A percentile compares a stretch with the other conserved stretches of the same genome.
Conservation (phyloP, 2,329 filamentous ascomycete genomes). For the Fusarium transvaalense region DNA sequence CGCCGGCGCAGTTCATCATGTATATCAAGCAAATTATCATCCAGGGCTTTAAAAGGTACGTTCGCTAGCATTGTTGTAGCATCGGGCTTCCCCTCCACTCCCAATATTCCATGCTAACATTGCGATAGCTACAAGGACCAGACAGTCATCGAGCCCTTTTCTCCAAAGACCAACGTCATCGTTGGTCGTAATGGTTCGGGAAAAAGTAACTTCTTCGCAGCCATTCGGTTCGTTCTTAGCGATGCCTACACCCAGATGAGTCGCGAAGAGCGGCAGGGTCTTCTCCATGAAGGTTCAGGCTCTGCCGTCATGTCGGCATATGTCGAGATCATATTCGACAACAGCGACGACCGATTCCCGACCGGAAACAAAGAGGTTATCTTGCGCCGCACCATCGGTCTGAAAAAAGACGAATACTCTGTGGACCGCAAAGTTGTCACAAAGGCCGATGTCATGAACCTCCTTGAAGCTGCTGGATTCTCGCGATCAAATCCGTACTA, state of each 20-base stretch:
- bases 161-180: slow-evolving; percentile 96
- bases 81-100: slow-evolving; percentile 12
- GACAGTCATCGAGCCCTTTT: slow-evolving; percentile 98
- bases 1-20: slow-evolving; percentile 70
- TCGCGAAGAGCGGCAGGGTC: slow-evolving; percentile 92
- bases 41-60: slow-evolving; percentile 98
- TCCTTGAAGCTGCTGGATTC: slow-evolving; percentile 95
- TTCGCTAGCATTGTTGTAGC: slow-evolving; percentile 18
- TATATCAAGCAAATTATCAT: slow-evolving; percentile 99
- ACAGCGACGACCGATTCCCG: slow-evolving; percentile 93
- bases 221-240: slow-evolving; percentile 97
- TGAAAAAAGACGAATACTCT: slow-evolving; percentile 99
- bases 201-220: slow-evolving; percentile 99
- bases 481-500: slow-evolving; percentile 98
- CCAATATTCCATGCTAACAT: slow-evolving; percentile 38
- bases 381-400: slow-evolving; percentile 91
- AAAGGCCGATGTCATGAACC: slow-evolving; percentile 92
- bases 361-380: slow-evolving; percentile 92
- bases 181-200: slow-evolving; percentile 99
- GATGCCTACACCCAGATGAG: slow-evolving; percentile 98
- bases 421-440: slow-evolving; percentile 97
- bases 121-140: slow-evolving; percentile 94
- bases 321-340: slow-evolving; percentile 99
- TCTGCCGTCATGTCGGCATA: slow-evolving; percentile 99
- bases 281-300: slow-evolving; percentile 97